Conservation (phyloP, 2,329 filamentous ascomycete genomes). For the Anthostomella pinea region DNA sequence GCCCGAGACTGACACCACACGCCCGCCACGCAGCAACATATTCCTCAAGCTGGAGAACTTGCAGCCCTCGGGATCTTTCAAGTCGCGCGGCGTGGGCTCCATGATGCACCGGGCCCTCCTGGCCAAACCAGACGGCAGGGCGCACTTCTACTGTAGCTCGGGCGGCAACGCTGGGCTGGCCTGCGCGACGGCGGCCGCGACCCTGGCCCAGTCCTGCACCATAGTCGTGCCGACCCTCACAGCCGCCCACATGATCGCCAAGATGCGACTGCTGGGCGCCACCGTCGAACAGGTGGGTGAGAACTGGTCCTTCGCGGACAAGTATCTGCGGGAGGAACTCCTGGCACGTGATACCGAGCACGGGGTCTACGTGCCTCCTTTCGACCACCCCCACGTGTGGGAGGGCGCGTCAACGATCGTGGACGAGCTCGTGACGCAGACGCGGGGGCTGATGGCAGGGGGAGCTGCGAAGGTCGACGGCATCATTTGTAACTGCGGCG, state of each 20-base stretch:
- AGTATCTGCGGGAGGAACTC: constrained; percentile 58
- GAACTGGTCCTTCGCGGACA: constrained; percentile 68
- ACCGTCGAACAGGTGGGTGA: constrained; percentile 67
- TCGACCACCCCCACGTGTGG: constrained; percentile 68
- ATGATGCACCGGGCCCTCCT: constrained; percentile 51
- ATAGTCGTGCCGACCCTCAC: constrained; percentile 71
- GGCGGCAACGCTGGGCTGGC: constrained; percentile 85
- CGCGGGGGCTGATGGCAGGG: constrained; percentile 33
- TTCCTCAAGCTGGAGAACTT: constrained; percentile 84
- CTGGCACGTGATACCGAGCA: constrained; percentile 45
- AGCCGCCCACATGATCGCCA: constrained; percentile 66
- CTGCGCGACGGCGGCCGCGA: constrained; percentile 68
- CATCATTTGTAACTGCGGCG: constrained; percentile 75
- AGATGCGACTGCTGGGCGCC: constrained; percentile 66
- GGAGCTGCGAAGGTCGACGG: constrained; percentile 52
- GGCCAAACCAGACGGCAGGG: constrained; percentile 27
- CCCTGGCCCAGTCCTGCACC: constrained; percentile 64
- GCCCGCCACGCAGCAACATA: constrained; percentile 56
- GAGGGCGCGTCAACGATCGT: constrained; percentile 60
- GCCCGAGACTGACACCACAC: neutral
- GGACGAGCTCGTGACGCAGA: constrained; percentile 43
- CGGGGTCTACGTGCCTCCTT: constrained; percentile 65
- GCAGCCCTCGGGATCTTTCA: constrained; percentile 84
- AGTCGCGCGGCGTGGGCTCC: constrained; percentile 74
- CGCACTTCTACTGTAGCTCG: constrained; percentile 76